These are phyloP conservation scores for Cryptococcus maquisensis DNA, from an alignment of 1,284 basidiomycete species.

Conservation along the genomic window DNA sequence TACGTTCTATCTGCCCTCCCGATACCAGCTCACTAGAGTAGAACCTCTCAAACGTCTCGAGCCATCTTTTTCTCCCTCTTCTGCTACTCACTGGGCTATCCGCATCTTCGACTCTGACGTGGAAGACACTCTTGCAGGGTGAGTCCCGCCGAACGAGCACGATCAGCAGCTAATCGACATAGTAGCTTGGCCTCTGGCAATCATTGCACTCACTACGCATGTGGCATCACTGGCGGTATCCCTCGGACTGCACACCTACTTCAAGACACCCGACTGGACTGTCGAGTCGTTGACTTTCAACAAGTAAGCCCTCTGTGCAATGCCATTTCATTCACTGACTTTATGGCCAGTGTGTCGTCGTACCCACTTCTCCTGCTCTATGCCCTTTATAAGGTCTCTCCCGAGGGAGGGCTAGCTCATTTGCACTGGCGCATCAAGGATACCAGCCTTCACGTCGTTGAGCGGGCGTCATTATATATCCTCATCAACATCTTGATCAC, in stretches of 20 bases:
- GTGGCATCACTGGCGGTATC: slow-evolving; percentile 24
- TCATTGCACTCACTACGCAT: slow-evolving; percentile 35
- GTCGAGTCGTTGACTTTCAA: slow-evolving; percentile 34
- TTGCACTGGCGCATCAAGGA: slow-evolving; percentile 38
- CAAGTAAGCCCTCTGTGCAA: slow-evolving; percentile 34
- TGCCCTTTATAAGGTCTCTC: slow-evolving; percentile 24
- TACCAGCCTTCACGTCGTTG: slow-evolving; percentile 13
- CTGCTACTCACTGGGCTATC: slow-evolving; percentile 36
- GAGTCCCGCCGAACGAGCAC: slow-evolving; percentile 3
- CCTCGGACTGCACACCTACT: slow-evolving; percentile 22
- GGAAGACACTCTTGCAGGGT: slow-evolving; percentile 26
- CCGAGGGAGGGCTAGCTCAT: slow-evolving; percentile 22
- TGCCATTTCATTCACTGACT: neutral
- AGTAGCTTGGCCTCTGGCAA: slow-evolving; percentile 37
- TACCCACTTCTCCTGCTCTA: slow-evolving; percentile 37
- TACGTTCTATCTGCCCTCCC: slow-evolving; percentile 14
- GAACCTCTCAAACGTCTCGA: slow-evolving; percentile 20
- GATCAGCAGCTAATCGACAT: neutral
- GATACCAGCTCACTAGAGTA: slow-evolving; percentile 1
- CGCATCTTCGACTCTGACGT: slow-evolving; percentile 24
- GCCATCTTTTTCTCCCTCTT: slow-evolving; percentile 30
- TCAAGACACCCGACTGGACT: slow-evolving; percentile 30
- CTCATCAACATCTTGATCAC: slow-evolving; percentile 33
- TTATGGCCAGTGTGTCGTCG: slow-evolving; percentile 28
- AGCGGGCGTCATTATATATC: slow-evolving; percentile 30